Evolutionary conservation across 1,284 basidiomycete genomes (phyloP).

Genomic region (Ustilago crameri): DNA sequence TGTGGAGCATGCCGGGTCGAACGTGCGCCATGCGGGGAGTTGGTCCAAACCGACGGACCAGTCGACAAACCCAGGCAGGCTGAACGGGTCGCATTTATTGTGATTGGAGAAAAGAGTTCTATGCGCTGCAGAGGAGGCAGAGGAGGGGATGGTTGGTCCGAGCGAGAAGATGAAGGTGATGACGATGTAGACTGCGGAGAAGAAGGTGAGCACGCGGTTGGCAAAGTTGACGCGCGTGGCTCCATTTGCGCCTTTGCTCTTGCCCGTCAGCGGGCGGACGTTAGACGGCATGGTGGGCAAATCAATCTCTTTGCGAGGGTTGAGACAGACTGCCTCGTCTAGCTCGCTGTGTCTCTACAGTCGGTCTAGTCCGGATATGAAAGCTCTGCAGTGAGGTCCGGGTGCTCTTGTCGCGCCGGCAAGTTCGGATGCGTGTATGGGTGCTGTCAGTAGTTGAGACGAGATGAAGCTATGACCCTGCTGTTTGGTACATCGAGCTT

Average conservation of each 20-base stretch:
- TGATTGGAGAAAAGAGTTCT: conserved; percentile 13
- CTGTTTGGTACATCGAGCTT: too few species aligned
- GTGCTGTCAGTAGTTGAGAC: too few species aligned
- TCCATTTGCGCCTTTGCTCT: conserved; percentile 5
- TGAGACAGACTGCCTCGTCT: too few species aligned
- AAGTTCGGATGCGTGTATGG: too few species aligned
- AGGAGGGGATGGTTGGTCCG: neutral
- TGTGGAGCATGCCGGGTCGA: conserved; percentile 49
- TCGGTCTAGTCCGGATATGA: too few species aligned
- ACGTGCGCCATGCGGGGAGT: conserved; percentile 52
- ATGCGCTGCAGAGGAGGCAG: conserved; percentile 3
- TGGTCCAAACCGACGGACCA: conserved; percentile 44
- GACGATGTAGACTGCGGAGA: conserved; percentile 31
- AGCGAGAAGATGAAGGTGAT: conserved; percentile 40
- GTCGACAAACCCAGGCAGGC: conserved; percentile 52
- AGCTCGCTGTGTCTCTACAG: too few species aligned
- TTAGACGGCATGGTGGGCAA: conserved; percentile 40
- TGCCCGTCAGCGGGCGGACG: conserved; percentile 46
- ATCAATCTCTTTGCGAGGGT: too few species aligned
- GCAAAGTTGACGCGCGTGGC: conserved; percentile 22
- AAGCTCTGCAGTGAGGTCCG: too few species aligned
- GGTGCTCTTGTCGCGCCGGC: too few species aligned
- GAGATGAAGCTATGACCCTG: too few species aligned
- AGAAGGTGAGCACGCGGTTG: conserved; percentile 28
- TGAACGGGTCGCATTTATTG: conserved; percentile 49